Conservation (phyloP, 1,139 yeast genomes). For the Debaryomycetaceae sp. region DNA sequence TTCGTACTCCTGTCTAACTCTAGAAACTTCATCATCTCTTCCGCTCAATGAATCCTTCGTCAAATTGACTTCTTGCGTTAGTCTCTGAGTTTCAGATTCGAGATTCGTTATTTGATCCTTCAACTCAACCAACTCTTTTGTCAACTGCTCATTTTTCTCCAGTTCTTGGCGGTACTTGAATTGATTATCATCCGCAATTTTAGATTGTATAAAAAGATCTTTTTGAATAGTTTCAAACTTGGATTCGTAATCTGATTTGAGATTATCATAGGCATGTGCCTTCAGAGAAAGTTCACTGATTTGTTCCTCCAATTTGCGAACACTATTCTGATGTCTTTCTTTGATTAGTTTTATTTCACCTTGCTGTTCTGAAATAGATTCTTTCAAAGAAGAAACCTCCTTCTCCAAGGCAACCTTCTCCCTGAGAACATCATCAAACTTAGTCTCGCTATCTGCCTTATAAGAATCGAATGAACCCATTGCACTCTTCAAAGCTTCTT, state of each 20-base stretch:
- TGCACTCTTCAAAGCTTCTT: conserved; percentile 37
- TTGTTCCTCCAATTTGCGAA: conserved; percentile 19
- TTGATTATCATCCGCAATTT: conserved; percentile 48
- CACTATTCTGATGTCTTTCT: conserved; percentile 8
- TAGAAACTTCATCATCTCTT: conserved; percentile 24
- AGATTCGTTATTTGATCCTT: conserved; percentile 41
- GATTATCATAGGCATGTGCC: conserved; percentile 33
- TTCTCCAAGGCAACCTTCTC: conserved; percentile 22
- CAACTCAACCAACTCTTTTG: conserved; percentile 40
- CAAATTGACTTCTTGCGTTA: conserved; percentile 23
- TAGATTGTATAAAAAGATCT: conserved; percentile 53
- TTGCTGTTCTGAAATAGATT: conserved; percentile 12
- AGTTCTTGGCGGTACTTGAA: conserved; percentile 57
- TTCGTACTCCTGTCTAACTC: conserved; percentile 36
- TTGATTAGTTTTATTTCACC: conserved; percentile 15
- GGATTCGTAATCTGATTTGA: conserved; percentile 33
- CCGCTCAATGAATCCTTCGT: conserved; percentile 17
- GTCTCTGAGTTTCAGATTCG: conserved; percentile 29
- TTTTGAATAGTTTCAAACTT: conserved; percentile 25
- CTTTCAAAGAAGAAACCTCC: conserved; percentile 17
- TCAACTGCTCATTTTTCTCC: conserved; percentile 54
- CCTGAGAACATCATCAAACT: conserved; percentile 15
- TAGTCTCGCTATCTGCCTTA: conserved; percentile 23
- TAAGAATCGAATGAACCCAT: conserved; percentile 37
- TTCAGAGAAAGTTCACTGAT: conserved; percentile 24